Percentiles rank a stretch among this genome's conserved stretches.
Conservation (phyloP, 2,329 filamentous ascomycete genomes). For the Monilinia laxa region DNA sequence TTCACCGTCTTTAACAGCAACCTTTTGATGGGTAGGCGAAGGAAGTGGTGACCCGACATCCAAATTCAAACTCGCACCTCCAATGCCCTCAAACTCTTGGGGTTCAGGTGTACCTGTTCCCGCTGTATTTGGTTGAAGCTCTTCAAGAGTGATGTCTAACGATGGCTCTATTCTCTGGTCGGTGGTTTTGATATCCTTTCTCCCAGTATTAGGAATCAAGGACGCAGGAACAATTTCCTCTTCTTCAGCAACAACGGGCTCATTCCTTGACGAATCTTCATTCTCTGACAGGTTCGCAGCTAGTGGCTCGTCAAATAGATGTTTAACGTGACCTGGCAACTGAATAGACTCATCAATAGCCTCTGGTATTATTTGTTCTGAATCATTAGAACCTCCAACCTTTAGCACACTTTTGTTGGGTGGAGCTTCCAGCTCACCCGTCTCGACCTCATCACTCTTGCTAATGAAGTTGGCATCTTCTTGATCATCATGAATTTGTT, state of each 20-base stretch:
- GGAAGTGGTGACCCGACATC: conserved; percentile 11
- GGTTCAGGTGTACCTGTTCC: not conserved
- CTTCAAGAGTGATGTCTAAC: not conserved
- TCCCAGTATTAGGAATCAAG: too few species aligned
- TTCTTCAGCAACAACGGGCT: not conserved
- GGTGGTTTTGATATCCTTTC: not conserved
- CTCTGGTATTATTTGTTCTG: not conserved
- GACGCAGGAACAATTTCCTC: not conserved
- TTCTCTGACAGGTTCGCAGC: not conserved
- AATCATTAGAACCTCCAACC: not conserved
- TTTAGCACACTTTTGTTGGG: not conserved
- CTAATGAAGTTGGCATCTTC: not conserved
- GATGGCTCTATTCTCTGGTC: not conserved
- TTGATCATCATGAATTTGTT: not conserved
- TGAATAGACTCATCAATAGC: not conserved
- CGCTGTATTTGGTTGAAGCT: not conserved
- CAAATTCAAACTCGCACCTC: conserved; percentile 8
- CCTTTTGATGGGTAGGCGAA: not conserved
- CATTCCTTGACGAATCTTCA: not conserved
- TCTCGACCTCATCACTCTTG: not conserved
- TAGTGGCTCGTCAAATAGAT: not conserved
- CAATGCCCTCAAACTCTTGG: conserved; percentile 5
- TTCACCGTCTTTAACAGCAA: not conserved
- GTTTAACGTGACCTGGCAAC: conserved; percentile 3
- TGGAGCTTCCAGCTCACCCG: not conserved